Base-by-base conservation (phyloP, 2,329 filamentous ascomycete genomes). In the Teratosphaeria destructans region DNA sequence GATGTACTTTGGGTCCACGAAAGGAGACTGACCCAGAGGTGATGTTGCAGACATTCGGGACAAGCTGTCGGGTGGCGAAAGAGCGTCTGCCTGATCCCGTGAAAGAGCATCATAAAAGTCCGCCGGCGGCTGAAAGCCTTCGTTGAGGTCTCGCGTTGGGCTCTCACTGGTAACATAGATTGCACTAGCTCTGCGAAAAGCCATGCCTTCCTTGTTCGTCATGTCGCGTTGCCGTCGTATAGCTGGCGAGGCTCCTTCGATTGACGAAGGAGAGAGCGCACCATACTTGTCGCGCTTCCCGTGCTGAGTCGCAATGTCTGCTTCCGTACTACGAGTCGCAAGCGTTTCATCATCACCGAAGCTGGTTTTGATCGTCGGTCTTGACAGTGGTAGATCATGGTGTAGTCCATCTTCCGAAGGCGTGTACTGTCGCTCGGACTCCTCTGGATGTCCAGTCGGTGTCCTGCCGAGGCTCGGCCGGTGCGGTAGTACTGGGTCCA, bases 121-220 rank as follows among this genome's bases (percentile, higher is more conserved):
- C 8, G 55, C 27, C 10, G 63, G 57, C 7, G 63, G 63, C n/a
- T 59, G 52, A 23, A 61, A 57, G n/a, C 63, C 63, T 12, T 26
- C 47, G 29, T 56, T 55, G 4, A 12, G 43, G 55, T 53, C 49
- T 56, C 16, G 52, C 54, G 37, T 63, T 57, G 3, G 64, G 60
- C 26, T 66, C 14, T 66, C 62, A 23, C 67, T 63, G 2, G 57
- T 59, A n/a, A 67, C 62, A 32, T 64, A 66, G 62, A 71, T 56
- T 47, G 67, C 68, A 56, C 70, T 72, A 3, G 68, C 68, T 43
- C 69, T 62, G n/a, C 69, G 63, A 11, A 72, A 61, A 8, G 63
- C 65, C 66, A 67, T 67, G 49, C 68, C 70, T 60, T 72, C 70
- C 39, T 61, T 67, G 12, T 63, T 59, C 39, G 63, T 66, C 68